Evolutionary conservation across 2,329 filamentous ascomycete species (phyloP), one percentile per base, ranked within the genome.

Genomic region (Hirsutella rhossiliensis): DNA sequence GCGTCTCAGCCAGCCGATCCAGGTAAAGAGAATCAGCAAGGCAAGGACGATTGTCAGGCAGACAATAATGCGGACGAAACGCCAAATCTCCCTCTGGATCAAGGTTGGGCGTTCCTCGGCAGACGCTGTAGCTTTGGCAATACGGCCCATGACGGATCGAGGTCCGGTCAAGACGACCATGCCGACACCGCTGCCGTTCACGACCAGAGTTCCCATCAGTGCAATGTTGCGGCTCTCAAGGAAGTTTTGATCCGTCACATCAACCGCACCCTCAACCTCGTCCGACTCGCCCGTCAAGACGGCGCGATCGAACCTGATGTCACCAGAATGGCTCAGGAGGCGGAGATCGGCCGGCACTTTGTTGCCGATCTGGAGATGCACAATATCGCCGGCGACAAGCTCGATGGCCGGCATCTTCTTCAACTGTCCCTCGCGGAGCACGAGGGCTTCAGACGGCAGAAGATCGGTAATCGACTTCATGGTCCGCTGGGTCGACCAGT

Each of bases 281-380:
- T 65, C 63, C 6, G 63, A 56, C 51, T 69, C 66, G 27, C 66
- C 66, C 0, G 66, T 69, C 20, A 69, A 56, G 19, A 67, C 57
- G 1, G 64, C 57, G 2, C 64, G 54, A 31, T 69, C 66, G 45
- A 69, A 68, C 2, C 63, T 62, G 36, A 67, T 57, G 27, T 68
- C 66, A 0, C 63, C 65, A 9, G 66, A 68, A 44, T 63, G 62
- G 9, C 52, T 56, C 3, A 68, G 47, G 30, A 69, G 56, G n/a
- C 69, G 63, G 28, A 72, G 47, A 49, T 73, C 69, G 5, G 68
- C 69, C 0, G 69, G 68, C 4, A 73, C 66, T 7, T 69, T 71
- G 53, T 71, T 65, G 5, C 69, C 69, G 2, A 68, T 65, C 43
- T 62, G 60, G 11, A 73, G 54, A 11, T 68, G 61, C 8, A 72